Evolutionary conservation across 2,329 filamentous ascomycete species (phyloP).

Genomic region (Diaporthe aspalathi): DNA sequence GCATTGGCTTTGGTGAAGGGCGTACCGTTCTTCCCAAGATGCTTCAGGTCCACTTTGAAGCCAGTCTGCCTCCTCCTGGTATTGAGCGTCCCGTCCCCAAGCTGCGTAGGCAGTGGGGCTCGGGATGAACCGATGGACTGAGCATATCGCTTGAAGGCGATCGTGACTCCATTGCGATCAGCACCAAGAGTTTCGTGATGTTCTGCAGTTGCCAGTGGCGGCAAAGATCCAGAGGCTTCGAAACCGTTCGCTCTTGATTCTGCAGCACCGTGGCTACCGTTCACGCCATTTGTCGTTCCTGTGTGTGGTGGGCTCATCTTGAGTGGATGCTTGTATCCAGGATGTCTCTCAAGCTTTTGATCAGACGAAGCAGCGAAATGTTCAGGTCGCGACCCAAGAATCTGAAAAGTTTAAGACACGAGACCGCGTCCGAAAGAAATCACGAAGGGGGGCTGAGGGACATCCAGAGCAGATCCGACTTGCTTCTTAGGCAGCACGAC

Average conservation of each 20-base stretch:
- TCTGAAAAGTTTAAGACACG: not conserved
- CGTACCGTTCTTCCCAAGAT: constrained; percentile 61
- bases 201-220: constrained; percentile 39
- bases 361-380: not conserved
- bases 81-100: constrained; percentile 71
- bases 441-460: not conserved
- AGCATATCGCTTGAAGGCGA: constrained; percentile 49
- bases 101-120: constrained; percentile 72
- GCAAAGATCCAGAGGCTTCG: constrained; percentile 34
- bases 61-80: constrained; percentile 60
- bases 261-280: not conserved
- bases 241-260: not conserved
- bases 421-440: not conserved
- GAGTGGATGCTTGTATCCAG: not conserved
- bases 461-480: not conserved
- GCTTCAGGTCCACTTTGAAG: constrained; percentile 67
- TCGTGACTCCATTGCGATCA: constrained; percentile 49
- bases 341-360: not conserved
- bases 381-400: not conserved
- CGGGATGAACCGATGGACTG: constrained; percentile 60
- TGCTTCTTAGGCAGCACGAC: not conserved
- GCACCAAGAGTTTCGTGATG: constrained; percentile 44
- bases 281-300: not conserved
- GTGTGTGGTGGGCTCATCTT: constrained; percentile 3
- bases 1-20: no score